phyloP scores from a whole-genome alignment of 257 asterid species.

The Paulownia fortunei region DNA sequence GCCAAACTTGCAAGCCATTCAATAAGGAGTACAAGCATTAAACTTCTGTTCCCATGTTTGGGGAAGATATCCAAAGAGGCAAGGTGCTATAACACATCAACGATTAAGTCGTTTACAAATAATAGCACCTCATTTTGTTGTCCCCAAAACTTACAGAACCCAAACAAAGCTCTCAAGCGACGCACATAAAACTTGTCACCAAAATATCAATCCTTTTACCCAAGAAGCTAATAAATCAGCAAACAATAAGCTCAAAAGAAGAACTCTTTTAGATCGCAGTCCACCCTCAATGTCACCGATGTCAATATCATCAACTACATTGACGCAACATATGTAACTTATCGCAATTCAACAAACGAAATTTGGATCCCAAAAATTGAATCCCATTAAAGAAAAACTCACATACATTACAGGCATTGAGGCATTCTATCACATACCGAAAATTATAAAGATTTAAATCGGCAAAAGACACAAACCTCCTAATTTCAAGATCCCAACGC shows the following conservation, averaged over 20 bases:
- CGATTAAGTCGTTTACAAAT: constrained; percentile 15
- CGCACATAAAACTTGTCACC: background rate
- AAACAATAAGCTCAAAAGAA: background rate
- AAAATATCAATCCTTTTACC: background rate
- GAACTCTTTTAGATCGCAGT: constrained; percentile 6
- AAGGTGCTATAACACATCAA: constrained; percentile 24
- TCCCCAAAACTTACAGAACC: background rate
- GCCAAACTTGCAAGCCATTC: constrained; percentile 67
- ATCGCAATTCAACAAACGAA: background rate
- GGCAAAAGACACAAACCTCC: background rate
- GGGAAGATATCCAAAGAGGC: constrained; percentile 33
- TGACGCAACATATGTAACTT: background rate
- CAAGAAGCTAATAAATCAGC: background rate
- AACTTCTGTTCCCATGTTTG: constrained; percentile 48
- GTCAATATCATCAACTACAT: background rate
- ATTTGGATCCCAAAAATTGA: background rate
- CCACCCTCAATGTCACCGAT: background rate
- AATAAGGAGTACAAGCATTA: constrained; percentile 58
- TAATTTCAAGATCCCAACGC: constrained; percentile 25
- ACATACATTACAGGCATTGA: background rate
- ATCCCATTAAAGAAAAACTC: background rate
- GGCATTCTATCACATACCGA: background rate
- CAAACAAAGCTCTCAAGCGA: background rate
- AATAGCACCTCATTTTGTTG: constrained; percentile 21
- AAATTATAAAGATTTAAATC: background rate